Percentiles rank a stretch among this genome's conserved stretches.
Conservation (phyloP, 2,329 filamentous ascomycete genomes). For the Balansia obtecta region DNA sequence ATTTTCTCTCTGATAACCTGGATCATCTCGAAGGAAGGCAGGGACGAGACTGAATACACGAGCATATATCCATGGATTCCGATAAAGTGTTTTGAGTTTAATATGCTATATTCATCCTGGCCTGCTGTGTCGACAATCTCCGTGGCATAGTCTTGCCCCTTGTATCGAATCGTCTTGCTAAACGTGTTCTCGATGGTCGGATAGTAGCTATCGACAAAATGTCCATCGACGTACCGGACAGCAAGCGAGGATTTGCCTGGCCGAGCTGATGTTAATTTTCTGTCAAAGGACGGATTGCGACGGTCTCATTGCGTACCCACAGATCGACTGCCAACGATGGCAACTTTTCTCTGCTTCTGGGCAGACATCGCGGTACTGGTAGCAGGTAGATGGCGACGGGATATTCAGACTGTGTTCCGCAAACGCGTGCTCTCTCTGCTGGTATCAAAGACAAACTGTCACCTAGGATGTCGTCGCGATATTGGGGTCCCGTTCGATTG, state of each 20-base stretch:
- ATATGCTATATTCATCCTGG: conserved; percentile 97
- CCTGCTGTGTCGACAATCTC: conserved; percentile 98
- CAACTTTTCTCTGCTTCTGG: conserved; percentile 85
- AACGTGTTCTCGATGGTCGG: conserved; percentile 99
- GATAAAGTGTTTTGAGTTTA: conserved; percentile 98
- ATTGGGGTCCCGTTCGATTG: not conserved
- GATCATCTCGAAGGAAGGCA: conserved; percentile 95
- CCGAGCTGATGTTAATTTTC: not conserved
- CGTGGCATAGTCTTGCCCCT: conserved; percentile 84
- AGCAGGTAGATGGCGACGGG: not conserved
- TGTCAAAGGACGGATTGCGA: not conserved
- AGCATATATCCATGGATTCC: conserved; percentile 98
- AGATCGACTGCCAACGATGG: conserved; percentile 87
- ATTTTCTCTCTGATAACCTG: conserved; percentile 95
- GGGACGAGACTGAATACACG: conserved; percentile 91
- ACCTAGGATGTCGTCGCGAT: not conserved
- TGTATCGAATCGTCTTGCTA: conserved; percentile 86
- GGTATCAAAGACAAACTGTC: not conserved
- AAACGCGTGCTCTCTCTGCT: not conserved
- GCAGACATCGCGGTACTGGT: conserved; percentile 41
- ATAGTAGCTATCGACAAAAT: conserved; percentile 98
- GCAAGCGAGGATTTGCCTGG: conserved; percentile 94
- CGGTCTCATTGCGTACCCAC: conserved; percentile 39
- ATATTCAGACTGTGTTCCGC: not conserved
- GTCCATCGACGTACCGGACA: conserved; percentile 91